Evolutionary conservation across 2,329 filamentous ascomycete species (phyloP).

Genomic region (Drechslerella coelobrocha): DNA sequence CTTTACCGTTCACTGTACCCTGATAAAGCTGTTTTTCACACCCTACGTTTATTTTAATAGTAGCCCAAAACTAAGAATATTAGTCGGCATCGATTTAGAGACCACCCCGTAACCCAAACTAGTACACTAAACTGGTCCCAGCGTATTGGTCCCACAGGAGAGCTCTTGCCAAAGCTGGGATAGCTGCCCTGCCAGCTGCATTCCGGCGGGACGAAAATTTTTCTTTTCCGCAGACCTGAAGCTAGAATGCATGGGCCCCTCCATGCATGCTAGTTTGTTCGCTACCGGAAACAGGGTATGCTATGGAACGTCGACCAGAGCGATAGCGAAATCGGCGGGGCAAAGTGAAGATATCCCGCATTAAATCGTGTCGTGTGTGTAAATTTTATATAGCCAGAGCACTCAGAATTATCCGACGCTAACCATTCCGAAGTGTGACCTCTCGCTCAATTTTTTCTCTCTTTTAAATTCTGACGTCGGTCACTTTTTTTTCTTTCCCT

Average conservation of each 20-base stretch:
- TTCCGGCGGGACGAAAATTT: conserved; percentile 25
- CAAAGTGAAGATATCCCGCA: conserved; percentile 13
- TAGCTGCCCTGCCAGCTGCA: not conserved
- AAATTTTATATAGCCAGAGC: conserved; percentile 14
- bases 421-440: conserved; percentile 22
- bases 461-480: not conserved
- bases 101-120: conserved; percentile 7
- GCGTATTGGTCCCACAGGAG: not conserved
- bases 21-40: conserved; percentile 10
- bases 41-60: conserved; percentile 32
- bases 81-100: not conserved
- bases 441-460: conserved; percentile 4
- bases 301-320: not conserved
- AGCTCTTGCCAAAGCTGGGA: not conserved
- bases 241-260: conserved; percentile 13
- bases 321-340: conserved; percentile 50
- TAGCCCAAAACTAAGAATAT: conserved; percentile 1
- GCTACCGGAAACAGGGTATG: conserved; percentile 37
- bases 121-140: not conserved
- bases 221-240: conserved; percentile 14
- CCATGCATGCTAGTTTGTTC: conserved; percentile 19
- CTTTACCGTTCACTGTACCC: not conserved
- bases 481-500: not conserved
- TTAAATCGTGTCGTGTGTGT: not conserved
- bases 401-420: conserved; percentile 39